Base-by-base conservation (phyloP, 1,284 basidiomycete genomes). In the Xerocomus nothofagi region DNA sequence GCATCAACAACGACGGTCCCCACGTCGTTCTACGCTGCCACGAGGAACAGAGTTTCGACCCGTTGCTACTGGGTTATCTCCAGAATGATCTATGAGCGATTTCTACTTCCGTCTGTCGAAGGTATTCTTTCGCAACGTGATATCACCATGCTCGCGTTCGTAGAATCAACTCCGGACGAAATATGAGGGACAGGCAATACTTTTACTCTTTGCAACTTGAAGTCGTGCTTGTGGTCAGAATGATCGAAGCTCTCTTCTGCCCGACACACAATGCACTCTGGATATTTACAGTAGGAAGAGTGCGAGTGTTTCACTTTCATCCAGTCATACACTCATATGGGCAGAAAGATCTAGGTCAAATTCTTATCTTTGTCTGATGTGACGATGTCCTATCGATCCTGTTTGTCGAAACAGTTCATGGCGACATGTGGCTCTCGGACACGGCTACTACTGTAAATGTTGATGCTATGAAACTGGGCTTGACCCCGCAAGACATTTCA, bases 221-320 rank as follows among this genome's bases (percentile, higher is more conserved):
- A n/a, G 51, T 27, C 48, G 18, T 15, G 39, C 6, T 11, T 60
- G 57, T 32, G 37, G 32, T 14, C 9, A 7, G 17, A 4, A 39
- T 26, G 36, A 29, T n/a, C 9, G 23, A 6, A 3, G 1, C 1
- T 11, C 2, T 30, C 9, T 12, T 23, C 10, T 38, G 2, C 8
- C 6, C n/a, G 2, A 4, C 2, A 30, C 14, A 29, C 24, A 14
- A 21, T 23, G 2, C 9, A 39, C 48, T 23, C 51, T 48, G 1
- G 6, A 49, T 3, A 40, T 58, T 38, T 58, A 50, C 32, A 57
- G 54, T 12, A 50, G 55, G 5, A 58, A 39, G 6, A 55, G 55
- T 57, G 6, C 3, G 46, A 7, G 38, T 21, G 4, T 18, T 15
- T 27, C 10, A 0, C 18, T 27, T 12, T 36, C 1, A 8, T 18